Evolutionary conservation across 2,329 filamentous ascomycete genomes (phyloP).

Genomic region (Aureobasidium sp.): DNA sequence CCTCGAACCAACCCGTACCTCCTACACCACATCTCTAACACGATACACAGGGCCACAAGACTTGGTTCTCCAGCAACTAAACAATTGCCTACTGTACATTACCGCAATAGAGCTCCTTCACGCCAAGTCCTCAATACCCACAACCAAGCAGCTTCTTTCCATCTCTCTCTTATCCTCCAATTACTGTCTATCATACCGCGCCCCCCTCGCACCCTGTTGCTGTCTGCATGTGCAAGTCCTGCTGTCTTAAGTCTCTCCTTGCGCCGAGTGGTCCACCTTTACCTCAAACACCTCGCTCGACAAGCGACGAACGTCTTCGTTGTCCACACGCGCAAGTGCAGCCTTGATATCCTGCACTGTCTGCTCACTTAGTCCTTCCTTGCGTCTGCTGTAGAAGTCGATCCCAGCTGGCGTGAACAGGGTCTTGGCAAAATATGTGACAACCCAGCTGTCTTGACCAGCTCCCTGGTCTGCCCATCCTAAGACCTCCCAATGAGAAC

Average conservation of each 20-base stretch:
- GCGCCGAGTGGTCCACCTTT: slow-evolving; percentile 21
- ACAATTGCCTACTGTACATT: slow-evolving; percentile 8
- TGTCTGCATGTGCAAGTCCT: not conserved
- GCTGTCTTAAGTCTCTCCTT: not conserved
- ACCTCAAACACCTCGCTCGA: slow-evolving; percentile 41
- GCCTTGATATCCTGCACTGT: slow-evolving; percentile 49
- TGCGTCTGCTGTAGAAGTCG: slow-evolving; percentile 63
- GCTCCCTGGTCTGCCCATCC: slow-evolving; percentile 56
- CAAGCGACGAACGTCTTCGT: slow-evolving; percentile 45
- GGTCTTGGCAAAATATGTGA: slow-evolving; percentile 79
- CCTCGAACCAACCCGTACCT: not conserved
- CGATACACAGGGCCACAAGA: slow-evolving; percentile 57
- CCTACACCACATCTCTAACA: not conserved
- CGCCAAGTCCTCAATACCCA: slow-evolving; percentile 8
- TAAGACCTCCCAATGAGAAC: slow-evolving; percentile 71
- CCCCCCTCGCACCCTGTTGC: not conserved
- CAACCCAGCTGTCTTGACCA: slow-evolving; percentile 47
- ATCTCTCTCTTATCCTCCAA: not conserved
- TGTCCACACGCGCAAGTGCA: slow-evolving; percentile 44
- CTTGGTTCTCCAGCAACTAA: slow-evolving; percentile 44
- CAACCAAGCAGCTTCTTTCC: not conserved
- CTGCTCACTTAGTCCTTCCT: slow-evolving; percentile 49
- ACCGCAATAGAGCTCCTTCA: slow-evolving; percentile 5
- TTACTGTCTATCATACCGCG: not conserved
- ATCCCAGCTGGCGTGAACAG: slow-evolving; percentile 75